phyloP scores from a whole-genome alignment of 2,329 filamentous ascomycete genomes.

The Stagonosporopsis chrysanthemi region DNA sequence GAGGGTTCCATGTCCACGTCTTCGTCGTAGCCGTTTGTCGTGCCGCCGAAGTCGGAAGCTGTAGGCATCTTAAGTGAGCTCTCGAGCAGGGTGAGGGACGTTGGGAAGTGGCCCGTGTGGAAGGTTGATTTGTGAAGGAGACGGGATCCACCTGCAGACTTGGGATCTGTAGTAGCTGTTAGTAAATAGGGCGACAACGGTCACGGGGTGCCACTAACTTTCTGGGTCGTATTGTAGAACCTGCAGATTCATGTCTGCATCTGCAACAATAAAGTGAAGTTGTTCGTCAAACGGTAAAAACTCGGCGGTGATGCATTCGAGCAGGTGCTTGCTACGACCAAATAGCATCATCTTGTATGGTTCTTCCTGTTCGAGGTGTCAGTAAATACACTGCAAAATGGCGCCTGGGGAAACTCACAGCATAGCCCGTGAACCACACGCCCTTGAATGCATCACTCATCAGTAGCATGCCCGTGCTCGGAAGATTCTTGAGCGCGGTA shows the following conservation, averaged over 20 bases:
- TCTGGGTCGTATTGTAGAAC: conserved; percentile 94
- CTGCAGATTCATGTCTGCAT: conserved; percentile 86
- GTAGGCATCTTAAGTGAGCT: conserved; percentile 62
- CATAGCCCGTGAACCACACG: conserved; percentile 95
- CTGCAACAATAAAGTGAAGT: conserved; percentile 81
- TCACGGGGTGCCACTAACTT: conserved; percentile 62
- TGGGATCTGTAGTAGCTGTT: conserved; percentile 70
- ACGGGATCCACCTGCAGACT: conserved; percentile 87
- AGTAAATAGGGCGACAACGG: background rate
- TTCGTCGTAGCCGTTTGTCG: conserved; percentile 42
- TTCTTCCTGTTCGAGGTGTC: conserved; percentile 68
- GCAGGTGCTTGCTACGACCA: conserved; percentile 79
- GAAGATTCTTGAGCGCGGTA: conserved; percentile 81
- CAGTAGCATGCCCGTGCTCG: conserved; percentile 82
- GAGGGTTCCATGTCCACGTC: conserved; percentile 36
- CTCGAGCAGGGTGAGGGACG: conserved; percentile 77
- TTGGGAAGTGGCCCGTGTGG: conserved; percentile 80
- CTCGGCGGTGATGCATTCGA: conserved; percentile 83
- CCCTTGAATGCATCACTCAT: conserved; percentile 93
- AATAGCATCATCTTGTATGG: conserved; percentile 95
- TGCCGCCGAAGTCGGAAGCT: conserved; percentile 34
- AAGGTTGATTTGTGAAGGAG: conserved; percentile 89
- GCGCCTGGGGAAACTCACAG: conserved; percentile 55
- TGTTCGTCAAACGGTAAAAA: conserved; percentile 87
- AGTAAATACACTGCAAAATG: conserved; percentile 8